Evolutionary conservation across 148 eudicot species (phyloP).

Genomic region (Amaranthus cruentus): DNA sequence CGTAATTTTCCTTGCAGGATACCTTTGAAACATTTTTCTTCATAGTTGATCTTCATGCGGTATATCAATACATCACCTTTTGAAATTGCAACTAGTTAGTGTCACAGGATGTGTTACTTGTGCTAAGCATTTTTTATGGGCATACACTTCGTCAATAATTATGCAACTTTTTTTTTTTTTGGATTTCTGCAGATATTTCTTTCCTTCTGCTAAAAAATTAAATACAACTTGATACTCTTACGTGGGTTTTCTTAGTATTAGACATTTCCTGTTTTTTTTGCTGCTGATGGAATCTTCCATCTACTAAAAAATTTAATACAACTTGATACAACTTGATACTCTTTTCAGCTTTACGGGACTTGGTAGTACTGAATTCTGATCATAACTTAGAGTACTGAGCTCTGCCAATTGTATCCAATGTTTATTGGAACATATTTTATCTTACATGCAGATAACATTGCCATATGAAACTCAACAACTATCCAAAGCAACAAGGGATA

Average conservation of each 20-base stretch:
- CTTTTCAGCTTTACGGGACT: too few relatives aligned
- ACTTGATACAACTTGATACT: too few relatives aligned
- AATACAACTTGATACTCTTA: too few relatives aligned
- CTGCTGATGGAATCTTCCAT: too few relatives aligned
- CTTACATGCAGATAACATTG: constrained; percentile 67
- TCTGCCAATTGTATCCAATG: not conserved
- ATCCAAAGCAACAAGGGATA: constrained; percentile 76
- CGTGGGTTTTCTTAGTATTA: too few relatives aligned
- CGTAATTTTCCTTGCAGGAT: constrained; percentile 49
- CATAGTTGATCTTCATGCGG: constrained; percentile 99
- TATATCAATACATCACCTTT: constrained; percentile 29
- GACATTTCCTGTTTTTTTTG: too few relatives aligned
- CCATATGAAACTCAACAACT: constrained; percentile 79
- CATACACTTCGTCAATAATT: too few relatives aligned
- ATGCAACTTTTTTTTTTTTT: not conserved
- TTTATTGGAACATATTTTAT: not conserved
- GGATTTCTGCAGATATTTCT: too few relatives aligned
- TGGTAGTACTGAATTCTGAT: too few relatives aligned
- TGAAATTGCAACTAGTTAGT: not conserved
- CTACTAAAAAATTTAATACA: too few relatives aligned
- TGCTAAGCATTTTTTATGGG: not conserved
- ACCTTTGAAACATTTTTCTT: constrained; percentile 80
- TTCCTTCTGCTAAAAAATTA: too few relatives aligned
- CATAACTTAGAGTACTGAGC: not conserved
- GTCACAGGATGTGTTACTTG: constrained; percentile 5